phyloP scores from a whole-genome alignment of 2,329 filamentous ascomycete genomes.

The Periconia sp. region DNA sequence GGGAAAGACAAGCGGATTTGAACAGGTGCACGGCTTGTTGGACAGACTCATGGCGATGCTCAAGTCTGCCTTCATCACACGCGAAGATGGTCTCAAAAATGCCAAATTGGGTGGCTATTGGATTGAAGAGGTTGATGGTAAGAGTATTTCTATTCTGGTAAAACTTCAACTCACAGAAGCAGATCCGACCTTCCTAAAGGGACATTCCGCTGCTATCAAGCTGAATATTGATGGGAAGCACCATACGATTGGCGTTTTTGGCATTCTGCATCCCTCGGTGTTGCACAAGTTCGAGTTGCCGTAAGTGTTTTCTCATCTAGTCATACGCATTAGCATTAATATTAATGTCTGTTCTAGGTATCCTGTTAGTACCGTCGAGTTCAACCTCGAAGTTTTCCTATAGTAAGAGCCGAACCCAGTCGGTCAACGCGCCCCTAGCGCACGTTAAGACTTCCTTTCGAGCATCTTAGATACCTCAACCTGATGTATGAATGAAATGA shows the following conservation, averaged over 20 bases:
- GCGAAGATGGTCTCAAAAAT: slow-evolving; percentile 67
- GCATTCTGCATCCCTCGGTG: slow-evolving; percentile 91
- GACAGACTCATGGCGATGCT: slow-evolving; percentile 95
- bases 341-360: slow-evolving; percentile 60
- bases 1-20: slow-evolving; percentile 92
- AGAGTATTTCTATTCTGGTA: slow-evolving; percentile 33
- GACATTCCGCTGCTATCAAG: slow-evolving; percentile 85
- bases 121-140: slow-evolving; percentile 88
- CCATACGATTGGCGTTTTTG: slow-evolving; percentile 83
- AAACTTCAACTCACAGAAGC: too few species aligned
- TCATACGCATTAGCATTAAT: slow-evolving; percentile 19
- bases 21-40: slow-evolving; percentile 90
- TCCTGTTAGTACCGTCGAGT: slow-evolving; percentile 90
- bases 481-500: slow-evolving; percentile 3
- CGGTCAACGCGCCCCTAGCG: not conserved
- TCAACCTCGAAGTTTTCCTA: slow-evolving; percentile 93
- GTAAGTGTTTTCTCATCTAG: slow-evolving; percentile 53
- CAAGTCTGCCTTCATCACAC: slow-evolving; percentile 77
- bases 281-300: slow-evolving; percentile 91
- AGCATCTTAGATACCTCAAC: slow-evolving; percentile 6
- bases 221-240: slow-evolving; percentile 76
- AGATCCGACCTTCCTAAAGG: slow-evolving; percentile 89
- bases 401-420: slow-evolving; percentile 49
- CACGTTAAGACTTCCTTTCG: not conserved
- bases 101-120: slow-evolving; percentile 78